Base-by-base conservation (phyloP, 106 monocot species). In the Narthecium ossifragum region DNA sequence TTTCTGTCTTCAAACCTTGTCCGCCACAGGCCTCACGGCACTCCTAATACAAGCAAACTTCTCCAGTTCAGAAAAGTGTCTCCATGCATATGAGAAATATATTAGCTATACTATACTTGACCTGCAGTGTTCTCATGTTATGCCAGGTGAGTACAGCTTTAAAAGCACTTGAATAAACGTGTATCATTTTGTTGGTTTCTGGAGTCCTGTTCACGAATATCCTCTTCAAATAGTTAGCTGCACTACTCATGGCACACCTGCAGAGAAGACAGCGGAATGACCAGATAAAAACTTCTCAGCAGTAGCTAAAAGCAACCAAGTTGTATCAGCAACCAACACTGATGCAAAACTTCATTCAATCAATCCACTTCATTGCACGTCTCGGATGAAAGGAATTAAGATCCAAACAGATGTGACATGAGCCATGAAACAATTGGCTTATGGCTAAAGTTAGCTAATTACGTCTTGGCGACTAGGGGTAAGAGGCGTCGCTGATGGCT, bases 21-120 rank as follows among this genome's bases (percentile, higher is more conserved):
- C 96, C 96, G 9, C 96, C 90, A 73, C 90, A 90, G 37, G 96
- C 87, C 68, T 98, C 96, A 56, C 96, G 90, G 34, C 96, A 98
- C 64, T 98, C 90, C 90, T 90, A 38, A 48, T 61, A 66, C 14
- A 52, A 31, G n/a, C 23, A 65, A 28, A 15, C 27, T 31, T 2
- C 4, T n/a, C n/a, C n/a, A n/a, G n/a, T n/a, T n/a, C n/a, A n/a
- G n/a, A n/a, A n/a, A n/a, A n/a, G n/a, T n/a, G n/a, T n/a, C n/a
- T n/a, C n/a, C n/a, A n/a, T n/a, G 13, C 2, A 8, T n/a, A 26
- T 23, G 5, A 2, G 8, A 52, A 25, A 48, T 48, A 15, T 25
- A 25, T 27, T 27, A 26, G 51, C 26, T 52, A 5, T 25, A 26
- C 4, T 25, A 6, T 52, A 17, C 41, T 17, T 47, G 36, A 85